Conservation (phyloP, 2,329 filamentous ascomycete species). For the Hypomyces rosellus region DNA sequence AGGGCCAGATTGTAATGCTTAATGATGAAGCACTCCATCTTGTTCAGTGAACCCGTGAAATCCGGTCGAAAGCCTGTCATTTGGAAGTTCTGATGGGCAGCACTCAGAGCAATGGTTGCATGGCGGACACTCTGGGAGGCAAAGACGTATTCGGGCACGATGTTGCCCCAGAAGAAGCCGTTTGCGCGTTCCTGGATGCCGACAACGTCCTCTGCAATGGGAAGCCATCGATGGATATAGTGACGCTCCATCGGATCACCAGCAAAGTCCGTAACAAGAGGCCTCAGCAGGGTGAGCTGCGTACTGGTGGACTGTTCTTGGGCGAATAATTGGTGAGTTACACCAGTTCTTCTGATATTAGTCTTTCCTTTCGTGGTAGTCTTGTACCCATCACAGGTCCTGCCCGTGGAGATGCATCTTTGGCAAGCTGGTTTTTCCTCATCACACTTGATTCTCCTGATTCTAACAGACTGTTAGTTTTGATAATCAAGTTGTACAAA, state of each 20-base stretch:
- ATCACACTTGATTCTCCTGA: conserved; percentile 31
- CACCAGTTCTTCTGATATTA: conserved; percentile 1
- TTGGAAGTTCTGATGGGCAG: conserved; percentile 23
- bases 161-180: conserved; percentile 24
- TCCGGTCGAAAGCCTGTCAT: conserved; percentile 6
- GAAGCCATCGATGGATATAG: conserved; percentile 30
- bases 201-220: conserved; percentile 23
- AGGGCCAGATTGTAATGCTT: conserved; percentile 34
- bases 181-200: conserved; percentile 23
- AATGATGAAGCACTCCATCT: conserved; percentile 31
- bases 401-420: conserved; percentile 28
- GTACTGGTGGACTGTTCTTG: neutral
- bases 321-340: conserved; percentile 5
- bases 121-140: conserved; percentile 26
- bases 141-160: conserved; percentile 25
- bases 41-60: conserved; percentile 15
- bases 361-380: conserved; percentile 6
- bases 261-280: conserved; percentile 29
- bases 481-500: neutral
- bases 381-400: conserved; percentile 32
- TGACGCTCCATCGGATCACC: conserved; percentile 28
- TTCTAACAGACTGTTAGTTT: conserved; percentile 15
- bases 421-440: conserved; percentile 29
- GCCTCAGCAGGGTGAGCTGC: conserved; percentile 18
- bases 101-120: conserved; percentile 28